phyloP scores from a whole-genome alignment of 139 green algal species.

The Auxenochlorella protothecoides region DNA sequence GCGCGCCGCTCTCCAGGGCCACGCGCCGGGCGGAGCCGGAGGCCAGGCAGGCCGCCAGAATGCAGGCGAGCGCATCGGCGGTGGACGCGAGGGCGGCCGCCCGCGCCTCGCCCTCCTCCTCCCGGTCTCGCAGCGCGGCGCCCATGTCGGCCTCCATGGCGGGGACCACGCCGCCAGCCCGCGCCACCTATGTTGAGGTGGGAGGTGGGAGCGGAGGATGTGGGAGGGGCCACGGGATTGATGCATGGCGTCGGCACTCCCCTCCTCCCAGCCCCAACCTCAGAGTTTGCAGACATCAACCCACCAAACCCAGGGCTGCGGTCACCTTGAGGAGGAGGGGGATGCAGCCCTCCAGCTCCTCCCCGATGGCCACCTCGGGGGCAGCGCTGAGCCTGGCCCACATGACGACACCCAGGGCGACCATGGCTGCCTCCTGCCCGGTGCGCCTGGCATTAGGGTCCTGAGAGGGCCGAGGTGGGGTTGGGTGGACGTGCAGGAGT shows the following conservation, averaged over 20 bases:
- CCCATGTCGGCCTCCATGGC: background rate
- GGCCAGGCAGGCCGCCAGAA: no score
- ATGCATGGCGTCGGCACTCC: slow-evolving; percentile 21
- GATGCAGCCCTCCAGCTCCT: slow-evolving; percentile 14
- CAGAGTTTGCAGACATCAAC: slow-evolving; percentile 20
- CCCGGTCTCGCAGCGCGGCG: background rate
- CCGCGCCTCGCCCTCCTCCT: background rate
- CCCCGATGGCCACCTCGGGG: background rate
- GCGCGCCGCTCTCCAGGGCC: no score
- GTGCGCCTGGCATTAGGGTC: background rate
- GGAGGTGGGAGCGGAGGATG: no score
- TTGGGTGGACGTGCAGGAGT: no score
- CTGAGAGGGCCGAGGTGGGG: background rate
- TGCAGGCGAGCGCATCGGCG: background rate
- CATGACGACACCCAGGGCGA: no score
- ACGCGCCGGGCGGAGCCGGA: no score
- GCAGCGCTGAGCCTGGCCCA: no score
- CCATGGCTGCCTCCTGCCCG: no score
- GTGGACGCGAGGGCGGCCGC: background rate
- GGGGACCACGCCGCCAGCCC: slow-evolving; percentile 15
- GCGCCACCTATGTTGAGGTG: slow-evolving; percentile 22
- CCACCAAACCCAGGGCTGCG: slow-evolving; percentile 42
- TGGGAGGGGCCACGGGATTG: no score
- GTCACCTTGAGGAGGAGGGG: background rate
- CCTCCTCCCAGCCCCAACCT: slow-evolving; percentile 24